Evolutionary conservation across 768 basidiomycete species (phyloP), one percentile per base, ranked within the genome.

Genomic region (Suillus paluster): DNA sequence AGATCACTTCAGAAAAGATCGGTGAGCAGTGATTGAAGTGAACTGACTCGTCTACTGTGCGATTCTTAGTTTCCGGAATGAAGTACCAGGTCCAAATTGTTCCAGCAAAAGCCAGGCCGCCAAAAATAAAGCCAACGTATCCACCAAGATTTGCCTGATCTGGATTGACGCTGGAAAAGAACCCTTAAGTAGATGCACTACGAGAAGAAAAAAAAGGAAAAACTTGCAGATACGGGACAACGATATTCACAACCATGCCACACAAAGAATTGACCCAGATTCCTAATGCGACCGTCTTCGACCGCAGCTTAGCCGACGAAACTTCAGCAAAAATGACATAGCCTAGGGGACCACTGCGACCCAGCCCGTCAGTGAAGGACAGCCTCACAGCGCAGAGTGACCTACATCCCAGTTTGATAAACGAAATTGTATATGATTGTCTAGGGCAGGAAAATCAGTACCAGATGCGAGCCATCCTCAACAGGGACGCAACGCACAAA

Each of bases 341-440:
- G 25, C 61, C 71, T 7, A 74, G 44, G 14, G 71, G 71, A 1
- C 73, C 72, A 8, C 71, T 73, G 61, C 39, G n/a, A 34, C 30
- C 14, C 14, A 41, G 19, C 14, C 21, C 14, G 6, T 58, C 17
- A 58, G 27, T 12, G 4, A 46, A 27, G 39, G 15, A 34, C 39
- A 54, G 50, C 12, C 11, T 30, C 3, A 15, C 19, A 33, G 39
- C 19, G 7, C 23, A 36, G n/a, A n/a, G 33, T 5, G n/a, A 48
- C 72, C 58, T 17, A 74, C 72, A 73, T 72, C 62, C 62, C 59
- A 23, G 36, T 45, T 62, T 74, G 70, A 57, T 67, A 74, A 19
- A 70, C 64, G 58, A 73, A 74, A 58, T 72, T 74, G 58, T 73
- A 74, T 48, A 74, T 63, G 53, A 73, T 68, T 60, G 70, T 73